These are phyloP conservation scores for Schwanniomyces pseudopolymorphus DNA, from an alignment of 805 yeast genomes.

Conservation along the genomic window DNA sequence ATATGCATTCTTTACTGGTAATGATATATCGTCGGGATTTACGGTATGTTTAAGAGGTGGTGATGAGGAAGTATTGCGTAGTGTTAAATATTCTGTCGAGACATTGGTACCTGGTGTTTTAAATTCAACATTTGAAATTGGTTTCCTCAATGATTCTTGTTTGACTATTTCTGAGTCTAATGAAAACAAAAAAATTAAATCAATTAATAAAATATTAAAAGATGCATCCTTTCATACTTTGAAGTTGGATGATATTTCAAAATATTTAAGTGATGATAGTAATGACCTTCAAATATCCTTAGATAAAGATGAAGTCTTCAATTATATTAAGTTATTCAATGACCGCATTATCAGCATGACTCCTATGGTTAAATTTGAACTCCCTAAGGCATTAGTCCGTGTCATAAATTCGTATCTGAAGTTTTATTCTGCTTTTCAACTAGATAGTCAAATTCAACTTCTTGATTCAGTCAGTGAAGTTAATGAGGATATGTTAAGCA, in stretches of 20 bases:
- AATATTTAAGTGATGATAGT: constrained; percentile 9
- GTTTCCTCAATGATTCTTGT: constrained; percentile 24
- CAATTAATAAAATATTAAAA: neutral
- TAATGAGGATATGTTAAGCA: constrained; percentile 22
- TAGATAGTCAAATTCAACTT: constrained; percentile 19
- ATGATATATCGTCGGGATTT: constrained; percentile 71
- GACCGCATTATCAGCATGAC: constrained; percentile 73
- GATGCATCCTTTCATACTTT: constrained; percentile 4
- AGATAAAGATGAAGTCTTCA: constrained; percentile 31
- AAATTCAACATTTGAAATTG: constrained; percentile 72
- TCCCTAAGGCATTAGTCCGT: constrained; percentile 61
- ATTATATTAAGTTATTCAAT: constrained; percentile 38
- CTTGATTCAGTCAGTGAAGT: constrained; percentile 25
- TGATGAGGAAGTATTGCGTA: constrained; percentile 55
- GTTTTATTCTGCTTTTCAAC: constrained; percentile 20
- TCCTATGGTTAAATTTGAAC: constrained; percentile 74
- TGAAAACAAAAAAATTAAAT: neutral
- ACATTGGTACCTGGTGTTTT: constrained; percentile 77
- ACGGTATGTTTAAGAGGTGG: constrained; percentile 88
- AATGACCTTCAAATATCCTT: constrained; percentile 19
- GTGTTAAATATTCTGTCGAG: constrained; percentile 75
- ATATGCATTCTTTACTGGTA: constrained; percentile 77
- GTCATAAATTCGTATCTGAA: constrained; percentile 53
- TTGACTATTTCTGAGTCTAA: neutral
- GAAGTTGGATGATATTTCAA: constrained; percentile 6